Base-by-base conservation (phyloP, 768 basidiomycete species). In the Chalciporus chontae region DNA sequence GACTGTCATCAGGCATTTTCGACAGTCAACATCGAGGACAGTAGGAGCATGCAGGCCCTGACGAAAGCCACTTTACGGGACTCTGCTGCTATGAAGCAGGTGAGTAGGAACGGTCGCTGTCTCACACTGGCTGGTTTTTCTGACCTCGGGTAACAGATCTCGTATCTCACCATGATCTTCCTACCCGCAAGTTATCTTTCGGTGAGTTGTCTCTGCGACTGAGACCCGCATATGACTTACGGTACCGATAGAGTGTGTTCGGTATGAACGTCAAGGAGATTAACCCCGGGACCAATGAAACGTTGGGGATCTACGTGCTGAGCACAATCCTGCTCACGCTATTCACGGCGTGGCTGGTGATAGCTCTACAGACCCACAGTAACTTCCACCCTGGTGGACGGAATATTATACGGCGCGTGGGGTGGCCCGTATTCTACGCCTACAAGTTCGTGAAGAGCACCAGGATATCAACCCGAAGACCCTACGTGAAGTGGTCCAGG, bases 81-180 rank as follows among this genome's bases (percentile, higher is more conserved):
- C 53, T 77, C 76, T 60, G 54, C 69, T 3, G 68, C 68, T 21
- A 67, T 72, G 69, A 71, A 71, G 47, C 64, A 66, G 48, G 60
- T 64, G 38, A 44, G 56, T 5, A 29, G 21, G 24, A 15, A 31
- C 2, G 8, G 26, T 23, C 3, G 9, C 10, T 15, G 8, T 21
- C 19, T 15, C 5, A 36, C 17, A 2, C 40, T 29, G 29, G 13
- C 8, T 18, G 32, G 31, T 5, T 47, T 50, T 2, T 56, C 24
- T 9, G 15, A 14, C 5, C 34, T 3, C n/a, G 19, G 17, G 29
- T 10, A 40, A 51, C 71, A 80, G 61, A 75, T 84, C 27, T 73
- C 79, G 0, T 81, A 80, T 50, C 63, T 84, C 8, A 81, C 81
- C 0, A 80, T 83, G 79, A 60, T 81, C 31, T 84, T 83, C 64